Base-by-base conservation (phyloP, 345 rosid species). In the Corchorus capsularis region DNA sequence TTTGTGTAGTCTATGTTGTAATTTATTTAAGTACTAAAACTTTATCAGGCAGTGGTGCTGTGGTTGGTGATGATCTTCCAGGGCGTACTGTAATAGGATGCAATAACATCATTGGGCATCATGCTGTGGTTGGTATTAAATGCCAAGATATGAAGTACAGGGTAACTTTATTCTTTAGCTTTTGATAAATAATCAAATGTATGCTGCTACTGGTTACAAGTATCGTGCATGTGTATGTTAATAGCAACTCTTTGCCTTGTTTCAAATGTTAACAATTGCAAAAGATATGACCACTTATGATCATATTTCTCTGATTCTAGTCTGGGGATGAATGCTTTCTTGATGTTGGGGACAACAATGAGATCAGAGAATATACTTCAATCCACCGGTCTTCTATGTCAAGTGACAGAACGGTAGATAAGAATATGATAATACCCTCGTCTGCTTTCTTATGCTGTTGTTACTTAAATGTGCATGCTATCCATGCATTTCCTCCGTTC, bases 121-220 rank as follows among this genome's bases (percentile, higher is more conserved):
- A 93, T 75, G 87, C 98, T 8, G 91, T 86, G 59, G 87, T 95
- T 80, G 99, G 98, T 67, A 83, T 88, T 71, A 92, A 95, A 86
- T 95, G 99, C 81, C 99, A 95, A 80, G 98, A 93, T 83, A 70
- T 89, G 86, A 95, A 95, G 81, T 95, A 90, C 86, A 79, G 89
- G 98, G 99, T 92, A 65, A 32, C 52, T 61, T 19, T 53, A 14
- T 32, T 19, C 41, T 45, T 41, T 4, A 46, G 83, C 22, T 4
- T 50, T 3, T 74, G 22, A 41, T 67, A 12, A 67, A 52, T 34
- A 12, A 63, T 69, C n/a, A 64, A 41, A n/a, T 47, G 11, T 55
- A 35, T 65, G 54, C 34, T 55, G 56, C 57, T 43, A 53, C 12
- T 56, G 63, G 32, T 27, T 69, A 69, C 47, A 53, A 9, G 32